Conservation (phyloP, 768 basidiomycete genomes). For the Podaxis rugospora region DNA sequence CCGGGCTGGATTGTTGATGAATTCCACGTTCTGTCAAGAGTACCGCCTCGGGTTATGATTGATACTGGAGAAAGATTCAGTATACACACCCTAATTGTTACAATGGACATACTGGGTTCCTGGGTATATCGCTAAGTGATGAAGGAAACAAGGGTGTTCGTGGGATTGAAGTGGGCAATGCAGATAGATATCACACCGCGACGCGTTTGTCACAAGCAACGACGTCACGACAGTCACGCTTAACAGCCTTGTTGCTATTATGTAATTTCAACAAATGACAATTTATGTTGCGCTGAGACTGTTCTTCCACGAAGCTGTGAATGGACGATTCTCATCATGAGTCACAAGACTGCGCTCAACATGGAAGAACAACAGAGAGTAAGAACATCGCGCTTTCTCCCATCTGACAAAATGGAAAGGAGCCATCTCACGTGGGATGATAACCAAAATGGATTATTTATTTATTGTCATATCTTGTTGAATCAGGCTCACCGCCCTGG, state of each 20-base stretch:
- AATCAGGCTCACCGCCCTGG: conserved; percentile 7
- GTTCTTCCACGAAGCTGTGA: not conserved
- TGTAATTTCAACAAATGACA: not conserved
- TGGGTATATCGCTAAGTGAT: conserved; percentile 1
- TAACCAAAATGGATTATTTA: conserved; percentile 9
- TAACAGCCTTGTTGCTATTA: conserved; percentile 5
- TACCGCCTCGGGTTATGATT: not conserved
- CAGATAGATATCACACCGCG: not conserved
- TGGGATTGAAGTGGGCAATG: not conserved
- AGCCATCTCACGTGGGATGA: conserved; percentile 6
- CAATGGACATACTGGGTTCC: conserved; percentile 42
- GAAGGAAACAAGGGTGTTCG: not conserved
- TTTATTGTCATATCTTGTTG: conserved; percentile 13
- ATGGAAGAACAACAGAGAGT: not conserved
- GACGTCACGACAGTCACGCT: not conserved
- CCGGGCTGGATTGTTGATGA: conserved; percentile 88
- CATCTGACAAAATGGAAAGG: not conserved
- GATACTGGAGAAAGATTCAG: conserved; percentile 11
- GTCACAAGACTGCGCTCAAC: not conserved
- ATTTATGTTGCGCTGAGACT: not conserved
- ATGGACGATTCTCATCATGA: not conserved
- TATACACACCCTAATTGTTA: conserved; percentile 57
- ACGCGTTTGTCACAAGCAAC: conserved; percentile 7
- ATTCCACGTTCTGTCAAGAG: conserved; percentile 67
- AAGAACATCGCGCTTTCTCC: not conserved